Evolutionary conservation across 1,284 basidiomycete species (phyloP).

Genomic region (Exsudoporus floridanus): DNA sequence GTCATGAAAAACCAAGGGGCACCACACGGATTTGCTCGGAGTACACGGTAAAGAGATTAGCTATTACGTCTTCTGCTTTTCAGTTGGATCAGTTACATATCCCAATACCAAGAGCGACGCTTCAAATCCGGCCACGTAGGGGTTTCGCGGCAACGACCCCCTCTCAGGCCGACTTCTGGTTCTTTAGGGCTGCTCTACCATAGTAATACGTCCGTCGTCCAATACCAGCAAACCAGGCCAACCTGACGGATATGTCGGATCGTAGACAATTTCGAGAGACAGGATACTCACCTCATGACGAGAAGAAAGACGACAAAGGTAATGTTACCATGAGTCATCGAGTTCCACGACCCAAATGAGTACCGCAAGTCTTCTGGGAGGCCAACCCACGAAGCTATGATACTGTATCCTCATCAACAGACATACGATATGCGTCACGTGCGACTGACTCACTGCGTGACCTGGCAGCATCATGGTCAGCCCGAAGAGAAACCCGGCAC

Average conservation of each 20-base stretch:
- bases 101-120: not conserved
- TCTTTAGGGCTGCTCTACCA: slow-evolving; percentile 25
- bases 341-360: slow-evolving; percentile 57
- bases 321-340: slow-evolving; percentile 74
- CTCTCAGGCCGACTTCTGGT: slow-evolving; percentile 24
- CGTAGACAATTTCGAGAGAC: not conserved
- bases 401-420: slow-evolving; percentile 41
- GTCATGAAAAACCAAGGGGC: slow-evolving; percentile 33
- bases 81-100: not conserved
- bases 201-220: slow-evolving; percentile 60
- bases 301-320: slow-evolving; percentile 59
- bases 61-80: not conserved
- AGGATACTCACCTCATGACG: slow-evolving; percentile 46
- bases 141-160: not conserved
- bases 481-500: not conserved
- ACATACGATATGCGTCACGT: not conserved
- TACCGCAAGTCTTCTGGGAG: slow-evolving; percentile 59
- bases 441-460: slow-evolving; percentile 53
- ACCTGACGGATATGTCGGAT: slow-evolving; percentile 29
- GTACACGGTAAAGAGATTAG: slow-evolving; percentile 7
- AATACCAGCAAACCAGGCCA: slow-evolving; percentile 66
- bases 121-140: not conserved
- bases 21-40: slow-evolving; percentile 29
- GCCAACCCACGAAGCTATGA: slow-evolving; percentile 53
- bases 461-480: slow-evolving; percentile 30